Conservation (phyloP, 352 stramenopile species). For the Phytophthora sp. region DNA sequence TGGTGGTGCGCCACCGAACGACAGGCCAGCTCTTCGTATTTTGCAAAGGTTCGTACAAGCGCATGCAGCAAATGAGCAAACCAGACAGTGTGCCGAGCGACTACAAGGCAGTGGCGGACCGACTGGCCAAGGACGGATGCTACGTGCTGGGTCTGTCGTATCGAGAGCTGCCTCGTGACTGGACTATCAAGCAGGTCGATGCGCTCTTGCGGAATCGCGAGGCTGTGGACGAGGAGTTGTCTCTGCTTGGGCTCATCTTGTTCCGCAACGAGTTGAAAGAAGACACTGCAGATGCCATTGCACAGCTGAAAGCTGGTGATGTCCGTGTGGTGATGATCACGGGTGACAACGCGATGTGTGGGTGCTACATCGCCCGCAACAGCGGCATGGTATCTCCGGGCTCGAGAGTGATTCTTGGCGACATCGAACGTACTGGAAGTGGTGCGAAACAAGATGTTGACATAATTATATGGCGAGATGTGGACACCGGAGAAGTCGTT, state of each 20-base stretch:
- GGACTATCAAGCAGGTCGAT: conserved; percentile 41
- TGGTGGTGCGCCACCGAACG: conserved; percentile 57
- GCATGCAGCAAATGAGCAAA: conserved; percentile 60
- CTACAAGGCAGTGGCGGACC: conserved; percentile 46
- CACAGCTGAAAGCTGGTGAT: conserved; percentile 56
- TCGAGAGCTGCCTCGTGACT: conserved; percentile 36
- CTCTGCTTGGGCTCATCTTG: conserved; percentile 72
- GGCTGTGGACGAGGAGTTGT: conserved; percentile 72
- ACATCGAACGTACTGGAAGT: conserved; percentile 15
- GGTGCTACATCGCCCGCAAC: conserved; percentile 48
- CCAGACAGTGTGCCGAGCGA: conserved; percentile 57
- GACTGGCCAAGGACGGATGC: conserved; percentile 61
- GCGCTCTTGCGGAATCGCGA: conserved; percentile 63
- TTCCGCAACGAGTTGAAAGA: conserved; percentile 87
- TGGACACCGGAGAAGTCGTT: conserved; percentile 31
- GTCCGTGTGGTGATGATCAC: conserved; percentile 80
- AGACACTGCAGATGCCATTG: conserved; percentile 63
- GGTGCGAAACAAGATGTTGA: conserved; percentile 10
- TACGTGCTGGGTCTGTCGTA: conserved; percentile 79
- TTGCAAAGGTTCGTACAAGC: conserved; percentile 82
- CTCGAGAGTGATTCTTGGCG: conserved; percentile 41
- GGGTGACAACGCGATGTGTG: conserved; percentile 61
- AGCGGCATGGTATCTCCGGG: conserved; percentile 35
- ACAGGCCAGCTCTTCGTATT: conserved; percentile 60
- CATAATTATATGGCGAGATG: conserved; percentile 31